These are phyloP conservation scores for Penicillium bovifimosum DNA, from an alignment of 495 filamentous ascomycete genomes.

Conservation along the genomic window DNA sequence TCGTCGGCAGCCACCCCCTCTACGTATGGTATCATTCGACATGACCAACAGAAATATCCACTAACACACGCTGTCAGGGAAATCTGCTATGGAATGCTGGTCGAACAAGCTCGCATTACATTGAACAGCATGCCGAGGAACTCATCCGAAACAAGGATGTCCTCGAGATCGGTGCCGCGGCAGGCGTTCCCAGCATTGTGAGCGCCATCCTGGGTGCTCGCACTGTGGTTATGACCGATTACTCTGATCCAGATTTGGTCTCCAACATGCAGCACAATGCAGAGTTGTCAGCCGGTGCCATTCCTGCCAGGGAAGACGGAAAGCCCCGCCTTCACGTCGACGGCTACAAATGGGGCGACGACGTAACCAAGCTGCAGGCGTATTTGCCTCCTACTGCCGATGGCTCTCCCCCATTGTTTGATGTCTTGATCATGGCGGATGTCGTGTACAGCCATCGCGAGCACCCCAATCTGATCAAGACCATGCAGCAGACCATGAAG, in stretches of 20 bases:
- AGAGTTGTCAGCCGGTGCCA: slow-evolving; percentile 31
- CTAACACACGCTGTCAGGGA: slow-evolving; percentile 44
- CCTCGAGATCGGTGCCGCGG: slow-evolving; percentile 86
- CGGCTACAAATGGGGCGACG: slow-evolving; percentile 77
- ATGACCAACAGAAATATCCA: neutral
- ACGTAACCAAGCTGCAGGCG: slow-evolving; percentile 45
- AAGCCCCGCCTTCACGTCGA: slow-evolving; percentile 44
- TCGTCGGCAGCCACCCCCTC: slow-evolving; percentile 85
- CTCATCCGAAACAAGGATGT: slow-evolving; percentile 59
- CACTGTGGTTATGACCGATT: slow-evolving; percentile 79
- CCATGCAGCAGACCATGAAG: slow-evolving; percentile 58
- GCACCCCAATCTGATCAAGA: slow-evolving; percentile 68
- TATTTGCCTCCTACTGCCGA: slow-evolving; percentile 35
- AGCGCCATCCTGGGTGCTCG: slow-evolving; percentile 64
- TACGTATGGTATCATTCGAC: slow-evolving; percentile 52
- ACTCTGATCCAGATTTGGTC: slow-evolving; percentile 75
- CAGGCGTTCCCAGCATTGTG: slow-evolving; percentile 77
- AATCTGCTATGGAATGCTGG: slow-evolving; percentile 90
- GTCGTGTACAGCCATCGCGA: slow-evolving; percentile 85
- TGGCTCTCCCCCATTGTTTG: slow-evolving; percentile 48
- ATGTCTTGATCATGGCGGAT: slow-evolving; percentile 79
- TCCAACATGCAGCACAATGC: slow-evolving; percentile 72
- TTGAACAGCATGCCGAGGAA: slow-evolving; percentile 55
- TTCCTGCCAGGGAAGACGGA: slow-evolving; percentile 17
- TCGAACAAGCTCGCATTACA: slow-evolving; percentile 65